These are phyloP conservation scores for Dalbergia cochinchinensis DNA, from an alignment of 306 rosid species.

Conservation along the genomic window DNA sequence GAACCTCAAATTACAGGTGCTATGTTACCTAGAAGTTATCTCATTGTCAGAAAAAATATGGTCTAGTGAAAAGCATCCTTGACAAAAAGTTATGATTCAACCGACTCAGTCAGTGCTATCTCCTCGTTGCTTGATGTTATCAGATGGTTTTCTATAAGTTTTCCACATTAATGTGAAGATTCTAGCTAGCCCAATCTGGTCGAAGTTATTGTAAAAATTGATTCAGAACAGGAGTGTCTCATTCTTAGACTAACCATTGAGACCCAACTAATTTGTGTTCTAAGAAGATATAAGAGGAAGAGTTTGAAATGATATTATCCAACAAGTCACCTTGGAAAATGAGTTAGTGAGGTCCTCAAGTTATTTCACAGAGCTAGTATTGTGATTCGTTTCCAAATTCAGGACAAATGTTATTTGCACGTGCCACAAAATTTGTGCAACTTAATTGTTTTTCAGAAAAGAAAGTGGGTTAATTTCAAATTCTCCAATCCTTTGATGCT, in stretches of 20 bases:
- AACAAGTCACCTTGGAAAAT: background rate
- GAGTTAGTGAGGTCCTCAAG: background rate
- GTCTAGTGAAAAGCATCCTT: conserved; percentile 7
- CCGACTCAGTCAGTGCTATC: background rate
- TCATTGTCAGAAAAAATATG: background rate
- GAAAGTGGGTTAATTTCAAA: background rate
- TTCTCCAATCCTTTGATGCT: background rate
- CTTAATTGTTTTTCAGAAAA: conserved; percentile 8
- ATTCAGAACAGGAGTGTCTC: background rate
- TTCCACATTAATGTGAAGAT: background rate
- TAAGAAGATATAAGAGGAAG: background rate
- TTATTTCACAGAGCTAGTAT: conserved; percentile 7
- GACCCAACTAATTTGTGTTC: background rate
- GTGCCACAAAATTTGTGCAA: background rate
- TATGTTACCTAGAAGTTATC: conserved; percentile 1
- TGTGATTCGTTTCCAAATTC: conserved; percentile 3
- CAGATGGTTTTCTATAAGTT: background rate
- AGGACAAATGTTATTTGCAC: conserved; percentile 5
- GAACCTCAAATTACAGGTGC: background rate
- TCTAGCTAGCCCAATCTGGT: background rate
- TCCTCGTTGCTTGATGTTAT: background rate
- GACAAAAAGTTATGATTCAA: background rate
- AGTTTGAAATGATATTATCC: background rate
- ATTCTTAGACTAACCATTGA: background rate
- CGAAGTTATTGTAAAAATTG: background rate